Base-by-base conservation (phyloP, 2,329 filamentous ascomycete species). In the Coleophoma cylindrospora region DNA sequence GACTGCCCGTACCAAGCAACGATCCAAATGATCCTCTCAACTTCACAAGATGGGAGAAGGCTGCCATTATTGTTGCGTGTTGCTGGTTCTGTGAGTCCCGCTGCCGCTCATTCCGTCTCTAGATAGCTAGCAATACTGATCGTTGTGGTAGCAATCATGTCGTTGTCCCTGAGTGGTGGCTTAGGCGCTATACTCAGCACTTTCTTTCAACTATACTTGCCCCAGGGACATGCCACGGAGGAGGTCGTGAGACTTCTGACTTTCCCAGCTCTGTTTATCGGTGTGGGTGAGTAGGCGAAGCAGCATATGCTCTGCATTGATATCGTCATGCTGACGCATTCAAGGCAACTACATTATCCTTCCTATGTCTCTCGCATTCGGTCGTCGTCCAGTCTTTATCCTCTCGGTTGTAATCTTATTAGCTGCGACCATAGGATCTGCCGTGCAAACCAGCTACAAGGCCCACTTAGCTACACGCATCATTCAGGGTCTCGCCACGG, bases 141-240 rank as follows among this genome's bases (percentile, higher is more conserved):
- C 27, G 2, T 3, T 3, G 19, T 19, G 19, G 19, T 10, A 27
- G 27, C 54, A 2, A 59, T 64, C 44, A 62, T 64, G 53, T 59
- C 57, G 4, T 48, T 79, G 69, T 74, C 75, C 36, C 69, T 79
- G 45, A 70, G 77, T 41, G 74, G 75, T 62, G 76, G 76, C 50
- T 66, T 78, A 6, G 76, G 68, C 1, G 57, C 67, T 0, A 66
- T 70, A 19, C 56, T 70, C 10, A 56, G 57, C 1, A 57, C 63
- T 15, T 68, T 70, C 49, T 60, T 68, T 32, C 51, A 58, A 40
- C 50, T 68, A 8, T 70, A 70, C 40, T 47, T 50, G 2, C 56
- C 59, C 47, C 54, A 67, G 34, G 53, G 57, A 22, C 34, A 57
- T 3, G 27, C 52, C n/a, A 45, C 54, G 2, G 46, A 70, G 13